Base-by-base conservation (phyloP, 2,329 filamentous ascomycete species). In the Rhinocladiella mackenziei region DNA sequence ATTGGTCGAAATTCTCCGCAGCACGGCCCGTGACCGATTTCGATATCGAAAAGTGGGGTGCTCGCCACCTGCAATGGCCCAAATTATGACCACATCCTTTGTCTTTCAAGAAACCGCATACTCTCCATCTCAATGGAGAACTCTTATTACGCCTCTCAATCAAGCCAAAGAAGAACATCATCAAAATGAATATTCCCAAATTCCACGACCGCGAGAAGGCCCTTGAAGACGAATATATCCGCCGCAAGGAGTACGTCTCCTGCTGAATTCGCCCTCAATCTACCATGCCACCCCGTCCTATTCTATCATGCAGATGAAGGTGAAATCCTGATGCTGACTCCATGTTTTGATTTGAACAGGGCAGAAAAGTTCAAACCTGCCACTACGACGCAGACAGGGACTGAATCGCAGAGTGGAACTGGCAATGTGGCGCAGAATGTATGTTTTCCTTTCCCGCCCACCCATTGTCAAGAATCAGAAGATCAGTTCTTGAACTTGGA, bases 181-280 rank as follows among this genome's bases (percentile, higher is more conserved):
- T 25, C 32, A 43, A 15, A 8, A 56, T 56, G 53, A 44, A 56
- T 29, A 31, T 54, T n/a, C 53, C 53, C 8, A 46, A 48, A 28
- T 54, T 56, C 49, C 45, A 54, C 36, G 43, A 54, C 37, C 51
- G 53, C 19, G 53, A 56, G 32, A 56, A 56, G 28, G 53, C 48
- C 5, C 37, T 56, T 4, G 53, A 56, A 36, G 39, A 54, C 35
- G 51, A 56, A 2, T 56, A 54, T 33, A 56, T 56, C 39, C 45
- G 53, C n/a, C 42, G 40, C 30, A 52, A 43, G 34, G 53, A 56
- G 53, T 55, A 48, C 29, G 48, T 48, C 13, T 23, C n/a, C 20
- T 18, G 1, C n/a, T 9, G 11, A 20, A 30, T n/a, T 5, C 5
- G 28, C 4, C n/a, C 28, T 4, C 15, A n/a, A 6, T 5, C 11